Conservation (phyloP, 495 filamentous ascomycete species). For the Terfezia claveryi region DNA sequence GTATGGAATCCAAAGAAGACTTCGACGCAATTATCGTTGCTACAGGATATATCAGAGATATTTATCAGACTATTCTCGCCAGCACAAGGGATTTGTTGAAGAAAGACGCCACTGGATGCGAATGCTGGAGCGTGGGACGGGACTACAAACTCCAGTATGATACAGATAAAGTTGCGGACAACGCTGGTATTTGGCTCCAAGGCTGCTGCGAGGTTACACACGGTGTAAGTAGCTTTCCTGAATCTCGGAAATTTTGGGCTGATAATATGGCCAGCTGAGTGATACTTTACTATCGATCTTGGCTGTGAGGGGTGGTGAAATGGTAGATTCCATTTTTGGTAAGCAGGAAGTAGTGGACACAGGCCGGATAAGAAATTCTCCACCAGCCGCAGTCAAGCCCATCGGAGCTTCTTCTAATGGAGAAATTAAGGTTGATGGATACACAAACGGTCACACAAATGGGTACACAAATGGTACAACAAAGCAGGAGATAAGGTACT, state of each 20-base stretch:
- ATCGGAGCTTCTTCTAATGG: too few species aligned
- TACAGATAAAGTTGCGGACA: conserved; percentile 34
- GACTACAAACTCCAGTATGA: conserved; percentile 57
- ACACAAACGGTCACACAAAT: too few species aligned
- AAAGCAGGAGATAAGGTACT: too few species aligned
- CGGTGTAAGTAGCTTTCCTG: conserved; percentile 37
- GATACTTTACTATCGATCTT: conserved; percentile 63
- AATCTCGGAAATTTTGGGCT: neutral
- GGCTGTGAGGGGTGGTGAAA: conserved; percentile 51
- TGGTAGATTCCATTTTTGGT: conserved; percentile 58
- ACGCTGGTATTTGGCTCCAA: conserved; percentile 74
- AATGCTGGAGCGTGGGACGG: conserved; percentile 25
- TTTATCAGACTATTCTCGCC: conserved; percentile 55
- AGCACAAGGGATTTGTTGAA: conserved; percentile 41
- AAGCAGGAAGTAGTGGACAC: neutral
- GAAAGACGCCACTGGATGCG: conserved; percentile 14
- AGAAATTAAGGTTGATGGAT: too few species aligned
- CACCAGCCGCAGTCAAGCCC: too few species aligned
- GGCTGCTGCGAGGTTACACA: conserved; percentile 86
- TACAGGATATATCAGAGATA: conserved; percentile 63
- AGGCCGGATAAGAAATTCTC: too few species aligned
- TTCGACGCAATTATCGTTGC: conserved; percentile 60
- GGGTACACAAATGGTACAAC: too few species aligned
- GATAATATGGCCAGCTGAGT: conserved; percentile 29
- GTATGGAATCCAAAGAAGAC: conserved; percentile 1